phyloP scores from a whole-genome alignment of 192 early-diverging fungal species.

The Glomus cerebriforme region DNA sequence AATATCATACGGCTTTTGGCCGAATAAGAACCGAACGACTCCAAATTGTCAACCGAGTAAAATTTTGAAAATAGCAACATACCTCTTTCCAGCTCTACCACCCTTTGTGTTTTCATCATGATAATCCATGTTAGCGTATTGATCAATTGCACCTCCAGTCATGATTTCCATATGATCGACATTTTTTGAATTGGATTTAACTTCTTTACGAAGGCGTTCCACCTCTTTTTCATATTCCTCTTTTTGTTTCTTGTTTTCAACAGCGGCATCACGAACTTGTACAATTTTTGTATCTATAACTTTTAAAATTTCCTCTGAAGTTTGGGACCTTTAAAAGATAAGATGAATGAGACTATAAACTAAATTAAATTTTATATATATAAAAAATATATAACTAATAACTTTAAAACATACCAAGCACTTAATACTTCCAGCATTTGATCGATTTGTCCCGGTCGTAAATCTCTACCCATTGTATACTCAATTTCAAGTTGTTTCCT shows the following conservation, averaged over 20 bases:
- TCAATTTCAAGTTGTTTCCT: conserved; percentile 71
- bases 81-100: conserved; percentile 24
- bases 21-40: neutral
- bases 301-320: conserved; percentile 55
- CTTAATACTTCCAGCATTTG: conserved; percentile 56
- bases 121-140: conserved; percentile 9
- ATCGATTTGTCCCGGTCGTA: conserved; percentile 64
- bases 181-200: conserved; percentile 18
- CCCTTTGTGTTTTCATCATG: conserved; percentile 24
- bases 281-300: conserved; percentile 56
- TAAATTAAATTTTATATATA: neutral
- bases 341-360: neutral
- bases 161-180: conserved; percentile 30
- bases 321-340: conserved; percentile 48
- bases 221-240: conserved; percentile 53
- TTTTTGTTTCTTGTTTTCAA: conserved; percentile 41
- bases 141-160: conserved; percentile 11
- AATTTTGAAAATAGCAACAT: conserved; percentile 10
- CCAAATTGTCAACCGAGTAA: neutral
- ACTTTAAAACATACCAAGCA: conserved; percentile 53
- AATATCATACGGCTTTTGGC: neutral
- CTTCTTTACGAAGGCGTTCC: conserved; percentile 48
- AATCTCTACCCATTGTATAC: conserved; percentile 82
- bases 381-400: neutral
- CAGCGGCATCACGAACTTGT: conserved; percentile 46